Conservation (phyloP, 805 yeast genomes). For the Hemisphaericaspora nanyangensis region DNA sequence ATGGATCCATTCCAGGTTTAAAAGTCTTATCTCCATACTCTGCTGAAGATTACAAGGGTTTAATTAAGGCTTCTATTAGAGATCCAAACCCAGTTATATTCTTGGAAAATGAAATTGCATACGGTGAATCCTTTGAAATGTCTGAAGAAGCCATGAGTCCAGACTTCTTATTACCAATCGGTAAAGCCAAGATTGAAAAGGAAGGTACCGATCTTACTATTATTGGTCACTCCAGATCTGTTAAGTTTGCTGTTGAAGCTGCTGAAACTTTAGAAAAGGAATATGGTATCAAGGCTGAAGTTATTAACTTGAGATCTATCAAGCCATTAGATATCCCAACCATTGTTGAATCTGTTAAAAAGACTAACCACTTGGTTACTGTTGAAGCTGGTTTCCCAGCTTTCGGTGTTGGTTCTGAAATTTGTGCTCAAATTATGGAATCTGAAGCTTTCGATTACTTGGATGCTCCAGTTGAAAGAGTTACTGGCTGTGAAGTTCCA, state of each 20-base stretch:
- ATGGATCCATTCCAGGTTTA: slow-evolving; percentile 96
- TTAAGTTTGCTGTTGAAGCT: slow-evolving; percentile 80
- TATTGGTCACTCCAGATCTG: slow-evolving; percentile 90
- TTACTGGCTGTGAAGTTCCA: slow-evolving; percentile 99
- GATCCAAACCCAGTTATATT: slow-evolving; percentile 98
- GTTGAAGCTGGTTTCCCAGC: slow-evolving; percentile 98
- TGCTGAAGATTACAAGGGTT: slow-evolving; percentile 94
- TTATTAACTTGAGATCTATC: slow-evolving; percentile 91
- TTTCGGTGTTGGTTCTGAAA: slow-evolving; percentile 98
- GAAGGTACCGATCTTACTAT: slow-evolving; percentile 89
- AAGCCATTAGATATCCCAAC: slow-evolving; percentile 93
- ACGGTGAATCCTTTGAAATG: slow-evolving; percentile 88
- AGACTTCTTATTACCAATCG: slow-evolving; percentile 89
- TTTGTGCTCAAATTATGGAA: slow-evolving; percentile 97
- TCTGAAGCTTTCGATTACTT: slow-evolving; percentile 96
- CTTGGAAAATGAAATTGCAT: slow-evolving; percentile 92
- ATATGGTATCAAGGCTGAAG: slow-evolving; percentile 88
- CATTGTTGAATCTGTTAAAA: slow-evolving; percentile 83
- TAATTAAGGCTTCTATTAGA: slow-evolving; percentile 92
- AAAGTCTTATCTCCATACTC: slow-evolving; percentile 95
- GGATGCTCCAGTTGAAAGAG: slow-evolving; percentile 98
- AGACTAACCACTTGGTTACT: slow-evolving; percentile 93
- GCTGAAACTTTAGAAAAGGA: slow-evolving; percentile 83
- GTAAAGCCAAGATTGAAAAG: slow-evolving; percentile 92
- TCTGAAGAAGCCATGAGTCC: slow-evolving; percentile 84